Evolutionary conservation across 1,284 basidiomycete species (phyloP).

Genomic region (Farysia itapuensis): DNA sequence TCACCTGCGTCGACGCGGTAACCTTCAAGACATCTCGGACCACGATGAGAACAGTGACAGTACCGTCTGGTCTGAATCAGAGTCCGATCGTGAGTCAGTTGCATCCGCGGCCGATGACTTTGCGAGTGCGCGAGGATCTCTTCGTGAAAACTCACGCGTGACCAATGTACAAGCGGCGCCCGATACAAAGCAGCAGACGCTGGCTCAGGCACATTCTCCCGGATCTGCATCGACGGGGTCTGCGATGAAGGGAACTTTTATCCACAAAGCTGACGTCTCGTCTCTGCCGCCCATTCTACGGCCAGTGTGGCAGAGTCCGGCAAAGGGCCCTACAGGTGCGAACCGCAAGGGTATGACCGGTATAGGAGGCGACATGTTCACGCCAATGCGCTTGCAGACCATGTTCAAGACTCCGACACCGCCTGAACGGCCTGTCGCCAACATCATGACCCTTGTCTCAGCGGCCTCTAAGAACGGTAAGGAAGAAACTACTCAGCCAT

Average conservation of each 20-base stretch:
- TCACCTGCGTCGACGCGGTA: constrained; percentile 13
- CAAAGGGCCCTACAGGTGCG: constrained; percentile 14
- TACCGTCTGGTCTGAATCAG: constrained; percentile 32
- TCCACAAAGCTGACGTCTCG: constrained; percentile 49
- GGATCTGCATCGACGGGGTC: constrained; percentile 12
- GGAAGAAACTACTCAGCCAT: background rate
- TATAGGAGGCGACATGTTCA: constrained; percentile 55
- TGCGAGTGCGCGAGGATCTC: constrained; percentile 26
- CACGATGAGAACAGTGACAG: constrained; percentile 26
- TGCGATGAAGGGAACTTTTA: constrained; percentile 41
- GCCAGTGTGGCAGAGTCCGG: constrained; percentile 49
- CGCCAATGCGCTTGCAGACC: constrained; percentile 50
- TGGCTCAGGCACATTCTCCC: constrained; percentile 5
- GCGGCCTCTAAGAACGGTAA: background rate
- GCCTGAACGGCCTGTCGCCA: constrained; percentile 13
- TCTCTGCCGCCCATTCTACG: constrained; percentile 49
- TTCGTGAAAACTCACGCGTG: constrained; percentile 24
- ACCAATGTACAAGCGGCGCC: constrained; percentile 19
- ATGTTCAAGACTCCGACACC: constrained; percentile 53
- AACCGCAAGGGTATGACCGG: constrained; percentile 18
- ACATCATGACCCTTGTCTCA: constrained; percentile 6
- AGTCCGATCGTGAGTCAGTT: constrained; percentile 12
- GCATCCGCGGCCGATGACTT: constrained; percentile 28
- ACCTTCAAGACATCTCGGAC: constrained; percentile 1
- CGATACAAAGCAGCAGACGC: too few species aligned